These are phyloP conservation scores for Capsicum baccatum DNA, from an alignment of 257 asterid genomes.

Conservation along the genomic window DNA sequence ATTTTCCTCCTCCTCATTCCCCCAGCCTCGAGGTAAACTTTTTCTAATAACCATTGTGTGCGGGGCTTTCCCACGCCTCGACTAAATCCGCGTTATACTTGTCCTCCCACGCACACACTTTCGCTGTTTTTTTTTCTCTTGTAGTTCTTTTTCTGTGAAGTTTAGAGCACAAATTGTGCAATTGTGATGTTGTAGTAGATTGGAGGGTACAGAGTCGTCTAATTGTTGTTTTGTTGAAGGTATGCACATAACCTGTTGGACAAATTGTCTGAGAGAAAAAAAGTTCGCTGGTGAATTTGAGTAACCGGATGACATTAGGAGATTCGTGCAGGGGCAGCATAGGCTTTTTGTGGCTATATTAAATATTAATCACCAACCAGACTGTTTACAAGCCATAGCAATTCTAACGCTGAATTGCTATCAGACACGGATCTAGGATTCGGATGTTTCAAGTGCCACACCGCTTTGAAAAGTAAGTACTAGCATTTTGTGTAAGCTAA, in stretches of 20 bases:
- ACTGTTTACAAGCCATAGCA: too few species aligned
- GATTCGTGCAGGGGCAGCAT: not conserved
- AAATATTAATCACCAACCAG: too few species aligned
- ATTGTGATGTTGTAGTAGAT: not conserved
- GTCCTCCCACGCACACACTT: too few species aligned
- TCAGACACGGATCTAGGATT: too few species aligned
- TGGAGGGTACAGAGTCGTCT: not conserved
- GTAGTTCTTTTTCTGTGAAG: not conserved
- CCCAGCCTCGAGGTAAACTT: too few species aligned
- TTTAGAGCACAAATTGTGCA: not conserved
- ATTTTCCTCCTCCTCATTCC: too few species aligned
- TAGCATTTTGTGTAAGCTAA: too few species aligned
- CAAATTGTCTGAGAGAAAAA: not conserved
- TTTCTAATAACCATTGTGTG: too few species aligned
- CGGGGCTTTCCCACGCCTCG: not conserved
- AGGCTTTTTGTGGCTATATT: too few species aligned
- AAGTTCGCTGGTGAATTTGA: not conserved
- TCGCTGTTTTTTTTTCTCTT: not conserved
- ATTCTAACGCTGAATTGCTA: not conserved
- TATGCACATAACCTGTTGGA: not conserved
- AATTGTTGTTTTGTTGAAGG: not conserved
- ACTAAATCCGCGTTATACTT: too few species aligned
- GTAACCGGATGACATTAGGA: not conserved
- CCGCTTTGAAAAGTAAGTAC: too few species aligned
- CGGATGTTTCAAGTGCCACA: too few species aligned